Evolutionary conservation across 495 filamentous ascomycete genomes (phyloP).

Genomic region (Podospora anserina): DNA sequence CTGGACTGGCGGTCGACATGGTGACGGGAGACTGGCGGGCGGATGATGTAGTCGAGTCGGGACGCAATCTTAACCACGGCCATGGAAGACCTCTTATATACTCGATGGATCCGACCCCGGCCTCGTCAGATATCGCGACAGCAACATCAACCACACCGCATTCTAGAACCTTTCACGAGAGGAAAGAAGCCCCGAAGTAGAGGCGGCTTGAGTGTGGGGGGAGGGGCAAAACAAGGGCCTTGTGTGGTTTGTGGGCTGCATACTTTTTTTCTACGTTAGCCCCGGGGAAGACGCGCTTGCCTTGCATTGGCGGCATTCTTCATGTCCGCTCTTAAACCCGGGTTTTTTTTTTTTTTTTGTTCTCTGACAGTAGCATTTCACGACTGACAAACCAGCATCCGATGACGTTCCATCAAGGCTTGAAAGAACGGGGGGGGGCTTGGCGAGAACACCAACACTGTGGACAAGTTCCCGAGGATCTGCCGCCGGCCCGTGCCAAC

Average conservation of each 20-base stretch:
- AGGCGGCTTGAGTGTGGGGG: background rate
- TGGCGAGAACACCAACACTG: background rate
- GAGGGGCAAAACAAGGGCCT: background rate
- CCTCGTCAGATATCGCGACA: background rate
- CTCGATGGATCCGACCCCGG: background rate
- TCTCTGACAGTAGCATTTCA: background rate
- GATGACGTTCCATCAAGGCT: background rate
- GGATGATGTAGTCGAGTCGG: background rate
- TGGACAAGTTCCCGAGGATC: background rate
- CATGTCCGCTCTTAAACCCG: background rate
- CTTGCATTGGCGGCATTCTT: background rate
- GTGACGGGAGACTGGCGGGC: background rate
- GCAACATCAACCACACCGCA: background rate
- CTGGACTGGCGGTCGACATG: constrained; percentile 11
- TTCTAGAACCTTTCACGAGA: background rate
- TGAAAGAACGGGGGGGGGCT: background rate
- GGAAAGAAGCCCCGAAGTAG: background rate
- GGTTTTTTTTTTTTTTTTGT: background rate
- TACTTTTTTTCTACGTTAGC: background rate
- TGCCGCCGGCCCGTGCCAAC: background rate
- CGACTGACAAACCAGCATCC: background rate
- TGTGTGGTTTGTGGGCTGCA: background rate
- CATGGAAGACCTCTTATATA: background rate
- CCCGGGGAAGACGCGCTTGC: background rate
- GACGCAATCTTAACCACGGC: background rate